Percentiles rank a stretch among this genome's conserved stretches.
phyloP scores from a whole-genome alignment of 2,329 filamentous ascomycete genomes.

The Magnaporthales sp. region DNA sequence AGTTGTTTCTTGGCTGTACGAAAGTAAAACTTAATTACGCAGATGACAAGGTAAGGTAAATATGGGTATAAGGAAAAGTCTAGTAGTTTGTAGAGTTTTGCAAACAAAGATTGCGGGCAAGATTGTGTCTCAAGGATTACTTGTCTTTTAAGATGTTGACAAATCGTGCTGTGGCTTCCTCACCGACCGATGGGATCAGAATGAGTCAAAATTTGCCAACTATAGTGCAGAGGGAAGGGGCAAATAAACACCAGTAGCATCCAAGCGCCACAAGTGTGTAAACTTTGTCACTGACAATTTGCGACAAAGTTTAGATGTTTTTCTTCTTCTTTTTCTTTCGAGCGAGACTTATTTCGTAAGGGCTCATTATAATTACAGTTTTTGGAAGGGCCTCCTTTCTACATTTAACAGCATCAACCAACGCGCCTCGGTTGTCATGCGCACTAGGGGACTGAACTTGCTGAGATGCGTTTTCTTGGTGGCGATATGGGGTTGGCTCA shows the following conservation, averaged over 20 bases:
- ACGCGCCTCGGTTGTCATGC: background rate
- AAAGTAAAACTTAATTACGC: background rate
- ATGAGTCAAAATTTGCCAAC: conserved; percentile 5
- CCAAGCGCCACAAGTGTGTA: background rate
- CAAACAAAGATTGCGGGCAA: background rate
- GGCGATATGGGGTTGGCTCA: background rate
- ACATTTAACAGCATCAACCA: background rate
- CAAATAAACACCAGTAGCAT: background rate
- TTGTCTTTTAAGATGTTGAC: background rate
- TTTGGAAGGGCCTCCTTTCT: background rate
- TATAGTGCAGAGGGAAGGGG: background rate
- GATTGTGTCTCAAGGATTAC: background rate
- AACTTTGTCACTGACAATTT: background rate
- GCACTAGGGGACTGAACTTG: background rate
- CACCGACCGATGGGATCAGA: conserved; percentile 1
- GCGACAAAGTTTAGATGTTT: background rate
- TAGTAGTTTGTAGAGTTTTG: background rate
- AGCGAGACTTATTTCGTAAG: background rate
- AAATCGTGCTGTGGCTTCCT: background rate
- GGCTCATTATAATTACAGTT: background rate
- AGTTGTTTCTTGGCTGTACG: background rate
- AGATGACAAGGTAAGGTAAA: background rate
- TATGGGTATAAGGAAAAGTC: background rate
- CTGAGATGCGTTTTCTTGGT: background rate
- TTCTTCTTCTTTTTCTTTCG: background rate